phyloP scores from a whole-genome alignment of 2,329 filamentous ascomycete species.

The Hymenoscyphus scutula region DNA sequence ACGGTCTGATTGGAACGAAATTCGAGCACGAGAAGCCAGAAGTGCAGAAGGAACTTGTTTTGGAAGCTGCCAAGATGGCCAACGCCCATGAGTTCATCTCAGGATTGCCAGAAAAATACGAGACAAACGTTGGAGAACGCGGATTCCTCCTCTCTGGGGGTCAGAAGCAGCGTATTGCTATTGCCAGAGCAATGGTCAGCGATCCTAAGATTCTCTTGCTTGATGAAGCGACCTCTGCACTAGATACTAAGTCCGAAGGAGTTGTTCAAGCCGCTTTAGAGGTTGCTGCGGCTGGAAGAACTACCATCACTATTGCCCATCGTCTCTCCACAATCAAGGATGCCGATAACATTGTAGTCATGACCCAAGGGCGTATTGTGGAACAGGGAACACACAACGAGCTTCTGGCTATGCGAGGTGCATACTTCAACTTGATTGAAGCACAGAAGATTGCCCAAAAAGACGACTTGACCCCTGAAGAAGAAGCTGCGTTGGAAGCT shows the following conservation, averaged over 20 bases:
- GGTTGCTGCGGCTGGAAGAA: constrained; percentile 78
- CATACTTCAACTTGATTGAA: constrained; percentile 83
- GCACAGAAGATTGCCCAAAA: constrained; percentile 76
- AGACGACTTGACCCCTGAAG: constrained; percentile 51
- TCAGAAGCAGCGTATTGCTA: constrained; percentile 95
- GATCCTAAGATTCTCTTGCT: constrained; percentile 90
- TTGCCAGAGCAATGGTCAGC: constrained; percentile 84
- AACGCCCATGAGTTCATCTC: constrained; percentile 93
- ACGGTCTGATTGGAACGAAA: constrained; percentile 82
- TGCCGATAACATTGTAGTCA: constrained; percentile 94
- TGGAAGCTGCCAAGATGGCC: constrained; percentile 81
- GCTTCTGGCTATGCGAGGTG: constrained; percentile 65
- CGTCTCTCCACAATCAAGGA: constrained; percentile 90
- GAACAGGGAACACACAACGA: constrained; percentile 89
- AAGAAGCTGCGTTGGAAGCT: constrained; percentile 49
- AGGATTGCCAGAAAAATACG: constrained; percentile 79
- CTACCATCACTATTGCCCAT: constrained; percentile 95
- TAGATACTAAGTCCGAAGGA: constrained; percentile 93
- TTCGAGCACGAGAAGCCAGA: constrained; percentile 68
- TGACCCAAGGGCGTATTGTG: constrained; percentile 79
- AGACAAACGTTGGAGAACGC: constrained; percentile 93
- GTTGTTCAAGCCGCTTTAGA: constrained; percentile 93
- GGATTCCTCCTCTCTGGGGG: constrained; percentile 91
- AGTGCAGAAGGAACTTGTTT: constrained; percentile 66
- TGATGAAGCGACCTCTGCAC: constrained; percentile 89